Percentiles rank a stretch among this genome's conserved stretches.
phyloP scores from a whole-genome alignment of 2,329 filamentous ascomycete species.

The Cordyceps cateniannulata region DNA sequence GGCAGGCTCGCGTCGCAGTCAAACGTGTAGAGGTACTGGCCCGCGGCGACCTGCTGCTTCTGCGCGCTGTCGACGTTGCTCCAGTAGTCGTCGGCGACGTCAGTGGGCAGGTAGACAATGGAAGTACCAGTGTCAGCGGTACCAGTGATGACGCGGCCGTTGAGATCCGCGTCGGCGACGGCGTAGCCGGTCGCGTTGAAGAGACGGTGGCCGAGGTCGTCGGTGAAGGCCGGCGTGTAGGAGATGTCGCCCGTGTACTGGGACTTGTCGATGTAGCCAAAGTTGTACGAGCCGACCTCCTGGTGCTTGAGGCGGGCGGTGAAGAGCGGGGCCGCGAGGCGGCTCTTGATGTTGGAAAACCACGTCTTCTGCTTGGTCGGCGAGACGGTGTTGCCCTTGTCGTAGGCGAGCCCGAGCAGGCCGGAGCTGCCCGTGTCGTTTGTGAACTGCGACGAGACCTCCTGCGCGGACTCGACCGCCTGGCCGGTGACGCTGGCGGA shows the following conservation, averaged over 20 bases:
- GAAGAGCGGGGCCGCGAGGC: conserved; percentile 43
- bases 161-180: conserved; percentile 16
- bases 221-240: conserved; percentile 53
- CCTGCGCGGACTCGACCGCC: conserved; percentile 37
- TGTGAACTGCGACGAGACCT: conserved; percentile 35
- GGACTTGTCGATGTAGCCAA: conserved; percentile 59
- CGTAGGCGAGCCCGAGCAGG: conserved; percentile 38
- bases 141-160: conserved; percentile 35
- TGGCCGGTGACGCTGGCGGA: conserved; percentile 33
- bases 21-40: conserved; percentile 23
- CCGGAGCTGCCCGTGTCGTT: conserved; percentile 36
- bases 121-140: conserved; percentile 57
- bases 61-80: conserved; percentile 9
- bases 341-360: conserved; percentile 26
- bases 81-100: conserved; percentile 44
- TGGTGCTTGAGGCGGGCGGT: conserved; percentile 58
- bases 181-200: conserved; percentile 20
- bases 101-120: conserved; percentile 50
- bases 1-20: conserved; percentile 38
- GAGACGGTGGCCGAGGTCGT: conserved; percentile 57
- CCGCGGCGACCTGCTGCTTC: neutral
- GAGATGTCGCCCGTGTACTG: conserved; percentile 58
- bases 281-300: conserved; percentile 61
- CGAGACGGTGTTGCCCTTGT: conserved; percentile 34
- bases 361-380: conserved; percentile 38